Conservation (phyloP, 1,284 basidiomycete species). For the Malassezia yamatoensis region DNA sequence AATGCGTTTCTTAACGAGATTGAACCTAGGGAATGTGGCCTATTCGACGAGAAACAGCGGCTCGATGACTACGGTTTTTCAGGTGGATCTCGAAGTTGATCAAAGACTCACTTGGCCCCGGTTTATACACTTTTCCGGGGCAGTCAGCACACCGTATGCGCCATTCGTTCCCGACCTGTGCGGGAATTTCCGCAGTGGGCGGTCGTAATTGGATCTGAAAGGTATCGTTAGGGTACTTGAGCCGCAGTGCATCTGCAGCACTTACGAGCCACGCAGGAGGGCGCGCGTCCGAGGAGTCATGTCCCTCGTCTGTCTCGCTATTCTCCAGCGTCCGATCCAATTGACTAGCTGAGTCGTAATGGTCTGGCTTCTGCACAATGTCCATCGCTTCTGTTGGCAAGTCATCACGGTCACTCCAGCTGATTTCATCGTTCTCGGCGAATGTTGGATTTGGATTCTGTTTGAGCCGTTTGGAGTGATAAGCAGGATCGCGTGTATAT, state of each 20-base stretch:
- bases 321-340: background rate
- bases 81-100: conserved; percentile 88
- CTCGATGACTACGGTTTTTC: conserved; percentile 62
- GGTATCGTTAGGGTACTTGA: conserved; percentile 67
- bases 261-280: conserved; percentile 61
- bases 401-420: background rate
- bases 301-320: conserved; percentile 12
- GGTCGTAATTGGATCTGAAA: conserved; percentile 52
- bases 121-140: conserved; percentile 87
- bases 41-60: conserved; percentile 25
- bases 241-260: conserved; percentile 60
- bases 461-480: conserved; percentile 19
- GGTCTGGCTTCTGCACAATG: background rate
- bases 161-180: conserved; percentile 58
- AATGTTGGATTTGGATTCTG: background rate
- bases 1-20: background rate
- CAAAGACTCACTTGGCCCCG: conserved; percentile 78
- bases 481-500: conserved; percentile 37
- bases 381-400: background rate
- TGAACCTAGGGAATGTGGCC: background rate
- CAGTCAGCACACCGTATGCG: conserved; percentile 87
- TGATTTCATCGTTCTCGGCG: background rate
- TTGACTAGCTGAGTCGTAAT: background rate
- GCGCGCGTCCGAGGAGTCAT: background rate
- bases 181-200: conserved; percentile 20